Base-by-base conservation (phyloP, 176 grass and related monocot species). In the Cocos nucifera region DNA sequence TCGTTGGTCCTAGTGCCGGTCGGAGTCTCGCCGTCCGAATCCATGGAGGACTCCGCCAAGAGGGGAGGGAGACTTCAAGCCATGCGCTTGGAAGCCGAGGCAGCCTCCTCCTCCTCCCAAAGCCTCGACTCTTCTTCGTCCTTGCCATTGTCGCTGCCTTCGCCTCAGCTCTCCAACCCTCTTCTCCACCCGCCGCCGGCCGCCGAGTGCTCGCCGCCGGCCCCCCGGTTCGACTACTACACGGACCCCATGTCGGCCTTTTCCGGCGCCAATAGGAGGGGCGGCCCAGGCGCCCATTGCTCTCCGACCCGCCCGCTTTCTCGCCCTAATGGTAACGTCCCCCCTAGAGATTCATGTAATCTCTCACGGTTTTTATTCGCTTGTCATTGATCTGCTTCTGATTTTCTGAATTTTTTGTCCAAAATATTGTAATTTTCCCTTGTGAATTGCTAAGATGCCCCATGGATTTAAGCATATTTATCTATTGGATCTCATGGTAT, bases 31-130 rank as follows among this genome's bases (percentile, higher is more conserved):
- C 10, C 35, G 35, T 44, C 35, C 35, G 35, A 44, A 12, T 65
- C 63, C 22, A 79, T 79, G 77, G 77, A 79, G 32, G 69, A 73
- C 20, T 56, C 69, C 17, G 69, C 19, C 50, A 80, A 61, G 16
- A 24, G 70, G 39, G 57, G 44, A 29, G 70, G 73, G 26, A 74
- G 44, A 51, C 22, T 80, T 17, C 62, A 62, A 15, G 50, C 70
- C 54, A 19, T 74, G 19, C 63, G 78, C 17, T 16, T 66, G 12
- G 69, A 79, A 39, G 77, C 69, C n/a, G 35, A 44, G 35, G 35
- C 2, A 9, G 35, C 35, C 35, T 12, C 35, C 35, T 44, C 35
- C 35, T 44, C 35, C 9, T 53, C 61, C 29, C 63, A 51, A n/a
- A 58, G 50, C 19, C 32, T 17, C 32, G 55, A 1, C 28, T 19